Evolutionary conservation across 1,284 basidiomycete species (phyloP).

Genomic region (Vanrija sp.): DNA sequence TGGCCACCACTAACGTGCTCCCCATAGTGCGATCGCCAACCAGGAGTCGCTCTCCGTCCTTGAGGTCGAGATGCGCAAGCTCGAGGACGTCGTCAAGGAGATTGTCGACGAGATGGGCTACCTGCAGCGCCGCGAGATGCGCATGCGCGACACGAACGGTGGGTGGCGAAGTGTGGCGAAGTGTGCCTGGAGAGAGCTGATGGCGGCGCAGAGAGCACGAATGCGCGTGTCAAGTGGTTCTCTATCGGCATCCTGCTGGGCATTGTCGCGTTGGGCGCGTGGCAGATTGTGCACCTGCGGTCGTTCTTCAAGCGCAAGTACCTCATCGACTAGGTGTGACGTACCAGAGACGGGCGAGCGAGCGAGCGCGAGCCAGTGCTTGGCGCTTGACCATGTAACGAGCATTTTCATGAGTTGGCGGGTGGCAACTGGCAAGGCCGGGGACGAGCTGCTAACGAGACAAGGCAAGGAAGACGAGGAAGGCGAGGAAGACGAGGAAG

Average conservation of each 20-base stretch:
- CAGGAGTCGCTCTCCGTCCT: conserved; percentile 93
- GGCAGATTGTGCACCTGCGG: conserved; percentile 88
- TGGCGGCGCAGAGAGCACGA: conserved; percentile 73
- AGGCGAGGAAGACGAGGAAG: background rate
- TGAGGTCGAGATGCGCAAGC: conserved; percentile 96
- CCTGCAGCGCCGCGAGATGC: conserved; percentile 81
- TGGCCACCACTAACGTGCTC: conserved; percentile 1
- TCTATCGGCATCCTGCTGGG: conserved; percentile 81
- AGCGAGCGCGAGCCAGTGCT: background rate
- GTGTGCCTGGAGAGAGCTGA: background rate
- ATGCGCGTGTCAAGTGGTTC: conserved; percentile 85
- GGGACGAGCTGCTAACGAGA: no score
- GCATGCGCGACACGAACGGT: conserved; percentile 91
- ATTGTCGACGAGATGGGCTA: conserved; percentile 92
- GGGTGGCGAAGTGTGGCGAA: conserved; percentile 46
- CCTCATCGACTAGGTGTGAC: conserved; percentile 69
- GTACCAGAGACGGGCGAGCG: no score
- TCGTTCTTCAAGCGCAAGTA: conserved; percentile 97
- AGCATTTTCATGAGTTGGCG: background rate
- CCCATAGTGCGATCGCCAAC: conserved; percentile 90
- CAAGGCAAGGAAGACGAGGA: background rate
- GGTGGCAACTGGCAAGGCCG: no score
- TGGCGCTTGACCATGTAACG: background rate
- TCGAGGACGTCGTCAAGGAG: conserved; percentile 91
- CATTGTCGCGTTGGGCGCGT: conserved; percentile 76